A percentile compares a stretch with the other conserved stretches of the same genome.
phyloP scores from a whole-genome alignment of 495 filamentous ascomycete genomes.

The Daldinia concentrica region DNA sequence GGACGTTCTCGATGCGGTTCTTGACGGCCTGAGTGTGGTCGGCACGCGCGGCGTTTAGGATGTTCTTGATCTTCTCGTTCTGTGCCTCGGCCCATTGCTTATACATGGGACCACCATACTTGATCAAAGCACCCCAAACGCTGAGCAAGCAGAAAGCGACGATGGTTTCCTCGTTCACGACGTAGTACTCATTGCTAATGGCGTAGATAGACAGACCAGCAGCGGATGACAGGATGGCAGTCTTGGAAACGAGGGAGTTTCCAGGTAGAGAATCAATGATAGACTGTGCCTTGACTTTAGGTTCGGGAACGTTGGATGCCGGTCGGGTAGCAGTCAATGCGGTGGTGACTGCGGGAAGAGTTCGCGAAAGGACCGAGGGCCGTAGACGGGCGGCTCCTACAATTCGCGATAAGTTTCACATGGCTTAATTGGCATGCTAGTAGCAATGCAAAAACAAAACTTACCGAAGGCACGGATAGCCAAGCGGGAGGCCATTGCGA shows the following conservation, averaged over 20 bases:
- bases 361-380: conserved; percentile 71
- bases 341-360: conserved; percentile 75
- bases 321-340: conserved; percentile 69
- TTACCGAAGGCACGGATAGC: conserved; percentile 90
- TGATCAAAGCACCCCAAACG: conserved; percentile 87
- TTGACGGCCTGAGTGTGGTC: conserved; percentile 96
- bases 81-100: conserved; percentile 89
- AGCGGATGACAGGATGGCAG: conserved; percentile 90
- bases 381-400: conserved; percentile 91
- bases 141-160: conserved; percentile 87
- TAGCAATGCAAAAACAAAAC: conserved; percentile 56
- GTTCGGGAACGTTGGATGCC: conserved; percentile 84
- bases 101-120: conserved; percentile 93
- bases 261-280: conserved; percentile 90
- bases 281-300: conserved; percentile 93
- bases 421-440: conserved; percentile 15
- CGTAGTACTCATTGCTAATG: conserved; percentile 99
- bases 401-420: conserved; percentile 40
- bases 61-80: conserved; percentile 85
- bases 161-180: conserved; percentile 97
- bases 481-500: conserved; percentile 94
- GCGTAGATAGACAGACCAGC: conserved; percentile 92
- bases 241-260: conserved; percentile 88
- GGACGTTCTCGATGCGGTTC: conserved; percentile 88
- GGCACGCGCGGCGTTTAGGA: conserved; percentile 90